Evolutionary conservation across 495 filamentous ascomycete genomes (phyloP).

Genomic region (Pseudoneurospora amorphoporcata): DNA sequence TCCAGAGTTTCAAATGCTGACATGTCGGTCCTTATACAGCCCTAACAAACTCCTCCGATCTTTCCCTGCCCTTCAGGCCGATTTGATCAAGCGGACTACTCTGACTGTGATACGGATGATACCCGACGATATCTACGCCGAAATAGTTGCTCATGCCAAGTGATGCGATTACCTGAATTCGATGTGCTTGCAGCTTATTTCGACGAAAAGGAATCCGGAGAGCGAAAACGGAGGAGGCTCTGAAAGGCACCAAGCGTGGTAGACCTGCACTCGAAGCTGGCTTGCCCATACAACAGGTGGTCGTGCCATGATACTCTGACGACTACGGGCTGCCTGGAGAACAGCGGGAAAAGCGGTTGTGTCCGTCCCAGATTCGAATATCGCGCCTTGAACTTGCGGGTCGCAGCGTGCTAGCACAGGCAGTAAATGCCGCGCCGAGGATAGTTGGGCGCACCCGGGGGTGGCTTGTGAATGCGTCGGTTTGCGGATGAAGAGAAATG

Average conservation of each 20-base stretch:
- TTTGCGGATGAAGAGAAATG: too few relatives aligned
- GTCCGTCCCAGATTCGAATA: not conserved
- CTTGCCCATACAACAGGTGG: not conserved
- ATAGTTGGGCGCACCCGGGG: not conserved
- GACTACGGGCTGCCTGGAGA: not conserved
- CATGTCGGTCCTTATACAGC: conserved; percentile 33
- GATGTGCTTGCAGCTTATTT: not conserved
- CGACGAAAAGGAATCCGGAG: not conserved
- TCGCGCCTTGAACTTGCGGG: not conserved
- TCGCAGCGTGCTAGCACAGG: not conserved
- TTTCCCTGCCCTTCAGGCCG: conserved; percentile 77
- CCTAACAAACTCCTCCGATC: conserved; percentile 84
- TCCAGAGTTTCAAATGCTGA: not conserved
- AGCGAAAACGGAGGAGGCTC: not conserved
- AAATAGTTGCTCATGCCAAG: conserved; percentile 78
- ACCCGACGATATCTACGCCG: conserved; percentile 77
- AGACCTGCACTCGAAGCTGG: not conserved
- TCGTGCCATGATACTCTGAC: not conserved
- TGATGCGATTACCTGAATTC: conserved; percentile 19
- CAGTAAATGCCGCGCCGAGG: not conserved
- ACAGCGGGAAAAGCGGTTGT: not conserved
- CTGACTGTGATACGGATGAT: conserved; percentile 75
- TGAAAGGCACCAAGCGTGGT: not conserved
- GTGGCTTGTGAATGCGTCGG: too few relatives aligned
- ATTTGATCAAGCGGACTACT: conserved; percentile 68